Evolutionary conservation across 441 rosid genomes (phyloP).

Genomic region (Mallotus japonicus): DNA sequence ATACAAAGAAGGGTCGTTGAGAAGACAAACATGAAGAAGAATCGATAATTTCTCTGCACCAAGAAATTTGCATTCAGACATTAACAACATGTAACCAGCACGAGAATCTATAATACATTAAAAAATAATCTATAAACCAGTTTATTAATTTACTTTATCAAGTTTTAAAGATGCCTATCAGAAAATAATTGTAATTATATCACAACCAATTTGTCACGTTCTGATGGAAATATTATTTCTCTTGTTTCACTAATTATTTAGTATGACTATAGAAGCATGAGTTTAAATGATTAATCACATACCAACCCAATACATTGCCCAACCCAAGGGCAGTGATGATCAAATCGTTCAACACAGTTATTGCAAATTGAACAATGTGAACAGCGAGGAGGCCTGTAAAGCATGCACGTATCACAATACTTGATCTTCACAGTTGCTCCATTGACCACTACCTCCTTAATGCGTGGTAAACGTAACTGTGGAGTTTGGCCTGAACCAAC

Average conservation of each 20-base stretch:
- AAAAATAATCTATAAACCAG: no score
- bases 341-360: conserved; percentile 89
- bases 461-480: conserved; percentile 68
- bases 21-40: conserved; percentile 96
- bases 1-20: conserved; percentile 87
- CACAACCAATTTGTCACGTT: conserved; percentile 1
- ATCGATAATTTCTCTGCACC: conserved; percentile 94
- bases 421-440: conserved; percentile 77
- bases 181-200: not conserved
- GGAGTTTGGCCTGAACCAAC: conserved; percentile 69
- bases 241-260: not conserved
- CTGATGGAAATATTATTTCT: not conserved
- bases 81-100: no score
- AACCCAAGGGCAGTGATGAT: conserved; percentile 99
- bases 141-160: not conserved
- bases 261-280: not conserved
- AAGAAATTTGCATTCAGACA: conserved; percentile 21
- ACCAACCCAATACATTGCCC: conserved; percentile 99
- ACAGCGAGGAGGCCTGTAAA: conserved; percentile 94
- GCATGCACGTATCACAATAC: conserved; percentile 97
- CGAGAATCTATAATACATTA: no score
- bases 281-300: conserved; percentile 22
- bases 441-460: conserved; percentile 74
- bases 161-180: not conserved
- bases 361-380: conserved; percentile 98